Conservation (phyloP, 2,329 filamentous ascomycete genomes). For the Penicillium sp. region DNA sequence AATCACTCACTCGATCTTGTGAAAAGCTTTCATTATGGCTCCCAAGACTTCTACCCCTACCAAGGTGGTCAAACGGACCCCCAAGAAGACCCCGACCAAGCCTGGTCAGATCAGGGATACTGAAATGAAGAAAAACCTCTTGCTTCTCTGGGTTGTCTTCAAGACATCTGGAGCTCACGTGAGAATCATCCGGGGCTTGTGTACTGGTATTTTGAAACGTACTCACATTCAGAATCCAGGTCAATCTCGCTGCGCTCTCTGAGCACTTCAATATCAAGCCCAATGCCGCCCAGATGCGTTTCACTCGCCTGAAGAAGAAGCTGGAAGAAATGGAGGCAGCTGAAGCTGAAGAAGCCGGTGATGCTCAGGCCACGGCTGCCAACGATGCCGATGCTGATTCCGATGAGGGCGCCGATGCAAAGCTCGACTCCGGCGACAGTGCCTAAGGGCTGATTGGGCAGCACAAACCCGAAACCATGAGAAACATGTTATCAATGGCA, state of each 20-base stretch:
- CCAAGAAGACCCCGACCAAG: conserved; percentile 1
- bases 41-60: background rate
- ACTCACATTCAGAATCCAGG: background rate
- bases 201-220: background rate
- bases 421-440: background rate
- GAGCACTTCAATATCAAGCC: background rate
- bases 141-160: conserved; percentile 1
- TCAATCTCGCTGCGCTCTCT: background rate
- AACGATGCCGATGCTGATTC: background rate
- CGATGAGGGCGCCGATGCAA: background rate
- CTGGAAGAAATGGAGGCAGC: background rate
- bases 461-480: no score
- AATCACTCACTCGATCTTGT: background rate
- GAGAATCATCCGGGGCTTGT: background rate
- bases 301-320: background rate
- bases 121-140: background rate
- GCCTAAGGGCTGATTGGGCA: no score
- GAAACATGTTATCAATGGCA: no score
- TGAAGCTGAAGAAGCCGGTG: background rate
- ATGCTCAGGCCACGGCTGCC: background rate
- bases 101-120: background rate
- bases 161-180: background rate
- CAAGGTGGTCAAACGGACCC: background rate
- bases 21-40: background rate
- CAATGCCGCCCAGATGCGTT: background rate